Evolutionary conservation across 257 asterid genomes (phyloP).

Genomic region (Jasminum sambac): DNA sequence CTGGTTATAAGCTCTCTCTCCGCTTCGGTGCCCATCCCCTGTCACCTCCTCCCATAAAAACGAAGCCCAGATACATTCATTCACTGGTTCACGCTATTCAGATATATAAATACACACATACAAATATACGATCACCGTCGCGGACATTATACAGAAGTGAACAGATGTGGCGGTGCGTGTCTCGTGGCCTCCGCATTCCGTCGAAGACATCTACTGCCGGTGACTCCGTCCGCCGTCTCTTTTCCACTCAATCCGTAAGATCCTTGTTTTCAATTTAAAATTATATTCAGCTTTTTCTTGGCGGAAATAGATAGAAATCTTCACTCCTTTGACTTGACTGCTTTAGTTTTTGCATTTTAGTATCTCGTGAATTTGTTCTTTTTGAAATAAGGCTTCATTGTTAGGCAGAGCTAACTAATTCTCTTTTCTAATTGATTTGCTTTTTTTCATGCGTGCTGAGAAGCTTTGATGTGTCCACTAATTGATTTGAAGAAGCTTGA

Average conservation of each 20-base stretch:
- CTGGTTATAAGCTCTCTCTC: neutral
- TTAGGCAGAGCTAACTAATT: neutral
- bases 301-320: neutral
- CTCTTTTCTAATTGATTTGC: neutral
- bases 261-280: neutral
- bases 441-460: neutral
- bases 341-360: neutral
- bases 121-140: neutral
- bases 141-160: neutral
- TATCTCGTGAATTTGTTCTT: neutral
- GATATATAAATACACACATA: slow-evolving; percentile 4
- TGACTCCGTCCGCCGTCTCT: slow-evolving; percentile 59
- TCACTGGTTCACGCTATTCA: no score
- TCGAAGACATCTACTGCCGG: slow-evolving; percentile 53
- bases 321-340: neutral
- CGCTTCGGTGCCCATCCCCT: neutral
- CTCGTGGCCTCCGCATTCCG: slow-evolving; percentile 73
- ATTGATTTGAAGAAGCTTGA: neutral
- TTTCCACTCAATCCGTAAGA: slow-evolving; percentile 62
- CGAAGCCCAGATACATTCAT: neutral
- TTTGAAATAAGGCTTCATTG: neutral
- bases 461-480: neutral
- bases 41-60: neutral
- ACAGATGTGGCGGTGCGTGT: slow-evolving; percentile 92
- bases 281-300: neutral